Conservation (phyloP, 345 rosid genomes). For the Gossypium bickii region DNA sequence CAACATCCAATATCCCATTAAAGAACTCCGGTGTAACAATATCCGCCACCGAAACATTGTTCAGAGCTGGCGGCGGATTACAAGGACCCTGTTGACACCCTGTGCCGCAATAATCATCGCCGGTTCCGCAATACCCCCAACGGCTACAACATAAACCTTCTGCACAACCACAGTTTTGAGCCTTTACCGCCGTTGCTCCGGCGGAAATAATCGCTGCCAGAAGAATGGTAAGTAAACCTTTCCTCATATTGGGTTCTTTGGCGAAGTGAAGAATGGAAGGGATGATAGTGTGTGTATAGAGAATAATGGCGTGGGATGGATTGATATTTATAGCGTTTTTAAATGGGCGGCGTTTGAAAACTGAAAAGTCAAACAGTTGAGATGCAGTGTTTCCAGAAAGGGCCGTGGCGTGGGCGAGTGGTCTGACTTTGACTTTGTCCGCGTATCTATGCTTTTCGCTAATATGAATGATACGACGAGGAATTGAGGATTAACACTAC, state of each 20-base stretch:
- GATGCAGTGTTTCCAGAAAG: neutral
- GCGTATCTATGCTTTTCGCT: neutral
- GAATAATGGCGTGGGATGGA: neutral
- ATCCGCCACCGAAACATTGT: conserved; percentile 22
- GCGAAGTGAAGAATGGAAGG: neutral
- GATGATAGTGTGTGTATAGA: neutral
- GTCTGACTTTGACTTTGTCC: neutral
- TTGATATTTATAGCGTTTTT: neutral
- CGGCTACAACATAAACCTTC: conserved; percentile 13
- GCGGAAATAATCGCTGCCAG: neutral
- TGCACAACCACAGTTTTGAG: conserved; percentile 11
- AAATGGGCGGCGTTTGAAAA: neutral
- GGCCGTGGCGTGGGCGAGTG: neutral
- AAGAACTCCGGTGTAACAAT: conserved; percentile 40
- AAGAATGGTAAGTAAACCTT: neutral
- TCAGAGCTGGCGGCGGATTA: neutral
- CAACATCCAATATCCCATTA: conserved; percentile 34
- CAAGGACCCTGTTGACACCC: conserved; percentile 20
- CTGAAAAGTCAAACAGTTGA: neutral
- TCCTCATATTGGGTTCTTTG: neutral
- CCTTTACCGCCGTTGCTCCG: neutral
- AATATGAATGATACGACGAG: neutral
- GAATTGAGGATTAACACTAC: too few relatives aligned
- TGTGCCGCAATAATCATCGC: conserved; percentile 14
- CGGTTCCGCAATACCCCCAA: conserved; percentile 17